These are phyloP conservation scores for Candida tibetensis DNA, from an alignment of 805 yeast genomes.

Conservation along the genomic window DNA sequence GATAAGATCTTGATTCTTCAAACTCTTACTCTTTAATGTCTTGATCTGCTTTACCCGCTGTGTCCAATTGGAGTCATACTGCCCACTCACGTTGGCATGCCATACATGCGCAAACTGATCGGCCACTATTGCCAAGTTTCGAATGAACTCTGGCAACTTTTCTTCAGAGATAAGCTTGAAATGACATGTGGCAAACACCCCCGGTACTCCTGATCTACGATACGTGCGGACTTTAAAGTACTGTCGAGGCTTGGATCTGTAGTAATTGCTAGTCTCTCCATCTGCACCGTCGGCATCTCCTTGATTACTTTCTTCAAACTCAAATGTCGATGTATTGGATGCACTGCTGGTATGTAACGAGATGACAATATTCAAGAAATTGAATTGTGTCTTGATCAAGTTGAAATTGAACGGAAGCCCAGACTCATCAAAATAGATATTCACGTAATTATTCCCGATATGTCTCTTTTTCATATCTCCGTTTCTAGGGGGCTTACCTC, in stretches of 20 bases:
- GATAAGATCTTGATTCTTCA: conserved; percentile 23
- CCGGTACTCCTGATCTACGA: conserved; percentile 70
- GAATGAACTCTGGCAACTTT: conserved; percentile 59
- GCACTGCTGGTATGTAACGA: conserved; percentile 49
- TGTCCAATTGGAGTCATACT: conserved; percentile 63
- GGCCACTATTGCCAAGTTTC: conserved; percentile 65
- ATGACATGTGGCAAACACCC: conserved; percentile 71
- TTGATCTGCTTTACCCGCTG: conserved; percentile 58
- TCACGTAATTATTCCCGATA: conserved; percentile 82
- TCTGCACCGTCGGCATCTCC: conserved; percentile 2
- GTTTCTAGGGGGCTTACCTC: conserved; percentile 11
- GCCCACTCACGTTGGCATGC: conserved; percentile 51
- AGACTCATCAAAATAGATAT: conserved; percentile 77
- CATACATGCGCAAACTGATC: conserved; percentile 73
- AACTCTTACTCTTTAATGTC: conserved; percentile 26
- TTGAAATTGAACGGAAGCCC: conserved; percentile 64
- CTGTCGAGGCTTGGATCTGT: conserved; percentile 5
- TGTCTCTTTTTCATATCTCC: conserved; percentile 70
- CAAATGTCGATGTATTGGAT: neutral
- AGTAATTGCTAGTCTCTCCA: conserved; percentile 1
- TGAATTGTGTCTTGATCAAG: conserved; percentile 72
- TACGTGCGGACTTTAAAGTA: conserved; percentile 62
- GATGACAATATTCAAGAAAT: conserved; percentile 75
- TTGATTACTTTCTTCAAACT: neutral
- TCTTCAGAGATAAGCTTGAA: conserved; percentile 64